Percentiles rank a stretch among this genome's conserved stretches.
These are phyloP conservation scores for Calocybe cyanea DNA, from an alignment of 768 basidiomycete genomes.

Conservation along the genomic window DNA sequence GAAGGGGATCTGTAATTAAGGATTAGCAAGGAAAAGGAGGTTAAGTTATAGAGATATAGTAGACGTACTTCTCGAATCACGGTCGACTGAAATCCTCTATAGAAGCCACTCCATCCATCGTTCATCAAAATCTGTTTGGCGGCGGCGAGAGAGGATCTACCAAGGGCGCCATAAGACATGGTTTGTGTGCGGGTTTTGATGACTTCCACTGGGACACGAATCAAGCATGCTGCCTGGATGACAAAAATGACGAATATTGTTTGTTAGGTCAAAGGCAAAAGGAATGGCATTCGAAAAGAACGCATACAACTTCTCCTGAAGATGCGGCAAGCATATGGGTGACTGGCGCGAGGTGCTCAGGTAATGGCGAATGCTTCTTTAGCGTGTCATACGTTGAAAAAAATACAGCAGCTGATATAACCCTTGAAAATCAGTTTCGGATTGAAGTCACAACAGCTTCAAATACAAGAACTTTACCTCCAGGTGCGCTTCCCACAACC, in stretches of 20 bases:
- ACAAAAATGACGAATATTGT: slow-evolving; percentile 3
- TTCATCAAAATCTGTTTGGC: slow-evolving; percentile 51
- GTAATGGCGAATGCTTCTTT: slow-evolving; percentile 68
- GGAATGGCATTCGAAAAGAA: slow-evolving; percentile 19
- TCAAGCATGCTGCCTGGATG: slow-evolving; percentile 76
- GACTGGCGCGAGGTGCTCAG: slow-evolving; percentile 59
- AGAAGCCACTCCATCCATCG: slow-evolving; percentile 77
- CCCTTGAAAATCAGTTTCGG: background rate
- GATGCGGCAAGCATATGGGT: slow-evolving; percentile 56
- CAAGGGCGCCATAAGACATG: slow-evolving; percentile 59
- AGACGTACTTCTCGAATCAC: slow-evolving; percentile 45
- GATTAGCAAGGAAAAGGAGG: slow-evolving; percentile 23
- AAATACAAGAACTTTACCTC: slow-evolving; percentile 52
- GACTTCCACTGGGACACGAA: slow-evolving; percentile 94
- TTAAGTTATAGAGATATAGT: slow-evolving; percentile 26
- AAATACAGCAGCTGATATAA: slow-evolving; percentile 80
- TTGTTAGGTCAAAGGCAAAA: too few species aligned
- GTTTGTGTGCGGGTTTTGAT: slow-evolving; percentile 94
- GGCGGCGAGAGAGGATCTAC: slow-evolving; percentile 56
- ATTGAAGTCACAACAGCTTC: background rate
- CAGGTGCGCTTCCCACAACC: slow-evolving; percentile 91
- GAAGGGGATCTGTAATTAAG: slow-evolving; percentile 76
- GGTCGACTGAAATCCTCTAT: slow-evolving; percentile 82
- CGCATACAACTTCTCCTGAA: slow-evolving; percentile 52
- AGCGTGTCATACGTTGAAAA: slow-evolving; percentile 92